Conservation (phyloP, 2,329 filamentous ascomycete species). For the Chrysosporium queenslandicum region DNA sequence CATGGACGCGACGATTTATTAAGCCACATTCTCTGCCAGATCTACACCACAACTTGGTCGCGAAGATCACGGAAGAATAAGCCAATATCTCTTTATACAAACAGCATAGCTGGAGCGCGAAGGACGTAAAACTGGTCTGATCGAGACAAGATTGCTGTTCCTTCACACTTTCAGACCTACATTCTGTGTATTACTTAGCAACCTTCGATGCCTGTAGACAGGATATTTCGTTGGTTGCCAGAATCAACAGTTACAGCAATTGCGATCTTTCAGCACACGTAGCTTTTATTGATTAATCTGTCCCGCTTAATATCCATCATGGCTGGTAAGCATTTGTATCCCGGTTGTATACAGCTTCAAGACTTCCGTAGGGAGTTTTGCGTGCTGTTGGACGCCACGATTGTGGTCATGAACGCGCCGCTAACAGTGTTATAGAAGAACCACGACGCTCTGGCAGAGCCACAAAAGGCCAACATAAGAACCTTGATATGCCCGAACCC, state of each 20-base stretch:
- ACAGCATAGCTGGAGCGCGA: conserved; percentile 6
- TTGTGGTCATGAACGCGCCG: conserved; percentile 17
- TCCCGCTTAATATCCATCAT: conserved; percentile 33
- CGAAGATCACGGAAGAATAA: not conserved
- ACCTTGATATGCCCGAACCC: conserved; percentile 63
- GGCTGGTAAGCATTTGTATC: conserved; percentile 50
- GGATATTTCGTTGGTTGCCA: conserved; percentile 16
- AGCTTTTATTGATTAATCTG: conserved; percentile 26
- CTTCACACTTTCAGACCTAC: conserved; percentile 24
- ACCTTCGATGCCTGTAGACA: conserved; percentile 35
- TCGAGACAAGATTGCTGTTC: conserved; percentile 24
- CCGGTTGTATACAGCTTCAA: conserved; percentile 9
- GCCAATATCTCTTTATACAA: not conserved
- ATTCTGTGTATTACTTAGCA: conserved; percentile 32
- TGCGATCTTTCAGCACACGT: conserved; percentile 23
- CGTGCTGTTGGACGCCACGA: conserved; percentile 6
- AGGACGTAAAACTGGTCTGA: conserved; percentile 24
- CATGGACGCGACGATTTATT: not conserved
- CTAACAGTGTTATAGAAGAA: conserved; percentile 52
- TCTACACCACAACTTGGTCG: not conserved
- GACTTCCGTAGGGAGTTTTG: conserved; percentile 11
- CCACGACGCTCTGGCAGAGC: conserved; percentile 87
- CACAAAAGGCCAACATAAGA: conserved; percentile 95
- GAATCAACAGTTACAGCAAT: conserved; percentile 15
- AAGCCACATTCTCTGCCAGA: not conserved